These are phyloP conservation scores for Quercus parvula DNA, from an alignment of 306 rosid species.

Conservation along the genomic window DNA sequence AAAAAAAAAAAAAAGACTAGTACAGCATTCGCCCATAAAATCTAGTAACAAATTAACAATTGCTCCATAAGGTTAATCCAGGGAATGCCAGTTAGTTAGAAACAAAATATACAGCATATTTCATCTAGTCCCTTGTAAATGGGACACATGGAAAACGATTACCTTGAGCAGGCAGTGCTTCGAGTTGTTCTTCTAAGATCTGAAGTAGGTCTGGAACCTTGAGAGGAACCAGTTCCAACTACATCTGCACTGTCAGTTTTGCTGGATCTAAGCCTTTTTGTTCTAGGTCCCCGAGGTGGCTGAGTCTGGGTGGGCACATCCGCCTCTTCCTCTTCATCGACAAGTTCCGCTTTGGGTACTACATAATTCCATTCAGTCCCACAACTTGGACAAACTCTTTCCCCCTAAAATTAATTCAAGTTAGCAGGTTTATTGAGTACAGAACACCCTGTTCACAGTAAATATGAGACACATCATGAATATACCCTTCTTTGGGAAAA, in stretches of 20 bases:
- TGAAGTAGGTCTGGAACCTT: slow-evolving; percentile 18
- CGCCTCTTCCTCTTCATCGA: slow-evolving; percentile 29
- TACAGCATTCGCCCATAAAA: background rate
- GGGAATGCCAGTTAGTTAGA: background rate
- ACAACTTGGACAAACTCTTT: slow-evolving; percentile 65
- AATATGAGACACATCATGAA: slow-evolving; percentile 11
- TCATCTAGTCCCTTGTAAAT: background rate
- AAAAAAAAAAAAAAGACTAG: background rate
- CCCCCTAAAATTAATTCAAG: slow-evolving; percentile 36
- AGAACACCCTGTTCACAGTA: background rate
- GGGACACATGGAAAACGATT: background rate
- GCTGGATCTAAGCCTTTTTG: slow-evolving; percentile 35
- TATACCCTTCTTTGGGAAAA: slow-evolving; percentile 56
- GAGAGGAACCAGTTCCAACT: slow-evolving; percentile 34
- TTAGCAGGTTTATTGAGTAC: slow-evolving; percentile 2
- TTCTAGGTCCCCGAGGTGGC: slow-evolving; percentile 29
- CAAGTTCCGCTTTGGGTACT: slow-evolving; percentile 44
- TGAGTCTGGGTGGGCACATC: slow-evolving; percentile 31
- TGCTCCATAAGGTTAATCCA: background rate
- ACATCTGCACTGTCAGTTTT: slow-evolving; percentile 23
- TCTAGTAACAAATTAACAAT: too few relatives aligned
- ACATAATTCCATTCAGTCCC: slow-evolving; percentile 52
- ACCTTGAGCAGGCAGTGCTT: slow-evolving; percentile 10
- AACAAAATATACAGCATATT: background rate
- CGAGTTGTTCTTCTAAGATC: slow-evolving; percentile 36